These are phyloP conservation scores for Naegleria gruberi DNA, from an alignment of 208 protist genomes.

Conservation along the genomic window DNA sequence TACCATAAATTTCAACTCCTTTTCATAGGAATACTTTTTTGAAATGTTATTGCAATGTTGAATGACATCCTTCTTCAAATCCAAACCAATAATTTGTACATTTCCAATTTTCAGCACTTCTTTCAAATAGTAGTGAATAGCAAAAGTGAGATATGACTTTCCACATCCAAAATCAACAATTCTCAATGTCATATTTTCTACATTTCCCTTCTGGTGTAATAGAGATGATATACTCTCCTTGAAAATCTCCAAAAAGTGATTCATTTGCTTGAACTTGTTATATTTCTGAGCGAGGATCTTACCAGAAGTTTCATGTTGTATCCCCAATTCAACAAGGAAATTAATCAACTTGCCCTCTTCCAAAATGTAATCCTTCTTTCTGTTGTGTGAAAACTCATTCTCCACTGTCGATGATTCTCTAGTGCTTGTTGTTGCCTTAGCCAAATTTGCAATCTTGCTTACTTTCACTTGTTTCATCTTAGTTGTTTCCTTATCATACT, in stretches of 20 bases:
- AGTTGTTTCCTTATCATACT: background rate
- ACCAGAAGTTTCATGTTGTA: background rate
- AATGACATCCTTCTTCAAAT: background rate
- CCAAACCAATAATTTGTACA: background rate
- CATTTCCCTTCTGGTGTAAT: background rate
- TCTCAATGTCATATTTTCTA: background rate
- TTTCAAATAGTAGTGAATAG: background rate
- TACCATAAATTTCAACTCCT: background rate
- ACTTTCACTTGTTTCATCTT: background rate
- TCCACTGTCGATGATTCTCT: background rate
- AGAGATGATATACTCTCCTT: background rate
- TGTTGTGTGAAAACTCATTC: background rate
- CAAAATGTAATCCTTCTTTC: background rate
- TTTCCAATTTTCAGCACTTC: background rate
- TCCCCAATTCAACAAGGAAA: background rate
- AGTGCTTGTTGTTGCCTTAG: background rate
- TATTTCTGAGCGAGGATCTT: background rate
- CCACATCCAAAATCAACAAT: slow-evolving; percentile 17
- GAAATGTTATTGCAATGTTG: background rate
- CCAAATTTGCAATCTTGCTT: background rate
- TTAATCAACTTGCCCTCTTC: background rate
- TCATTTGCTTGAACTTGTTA: slow-evolving; percentile 3
- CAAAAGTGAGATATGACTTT: background rate
- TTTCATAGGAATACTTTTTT: background rate
- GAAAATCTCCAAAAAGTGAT: background rate